These are phyloP conservation scores for Entomophthora muscae DNA, from an alignment of 371 early-diverging fungal species.

Conservation along the genomic window DNA sequence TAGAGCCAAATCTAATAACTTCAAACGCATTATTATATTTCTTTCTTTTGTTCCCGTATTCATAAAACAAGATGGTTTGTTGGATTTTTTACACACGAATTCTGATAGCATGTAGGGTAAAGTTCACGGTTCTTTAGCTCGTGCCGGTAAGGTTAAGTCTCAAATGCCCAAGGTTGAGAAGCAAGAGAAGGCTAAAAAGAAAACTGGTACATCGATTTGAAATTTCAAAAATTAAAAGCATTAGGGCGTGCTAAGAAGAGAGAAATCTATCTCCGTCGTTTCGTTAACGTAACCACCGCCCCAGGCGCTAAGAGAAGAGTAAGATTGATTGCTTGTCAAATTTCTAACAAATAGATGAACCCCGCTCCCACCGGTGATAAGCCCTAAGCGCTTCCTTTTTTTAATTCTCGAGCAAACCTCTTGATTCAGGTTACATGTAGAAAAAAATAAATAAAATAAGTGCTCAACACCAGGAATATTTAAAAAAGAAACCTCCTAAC, in stretches of 20 bases:
- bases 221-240: background rate
- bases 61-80: too few relatives aligned
- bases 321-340: slow-evolving; percentile 10
- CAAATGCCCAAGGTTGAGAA: slow-evolving; percentile 98
- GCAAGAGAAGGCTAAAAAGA: slow-evolving; percentile 92
- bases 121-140: slow-evolving; percentile 99
- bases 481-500: too few relatives aligned
- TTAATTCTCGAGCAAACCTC: too few relatives aligned
- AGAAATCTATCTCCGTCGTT: slow-evolving; percentile 92
- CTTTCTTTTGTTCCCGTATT: too few relatives aligned
- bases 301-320: slow-evolving; percentile 72
- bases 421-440: too few relatives aligned
- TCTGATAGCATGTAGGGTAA: slow-evolving; percentile 93
- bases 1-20: too few relatives aligned
- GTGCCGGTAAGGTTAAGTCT: slow-evolving; percentile 99
- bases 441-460: too few relatives aligned
- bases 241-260: slow-evolving; percentile 96
- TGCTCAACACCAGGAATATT: too few relatives aligned
- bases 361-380: slow-evolving; percentile 28
- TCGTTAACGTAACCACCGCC: slow-evolving; percentile 81
- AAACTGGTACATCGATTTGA: slow-evolving; percentile 33
- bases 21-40: too few relatives aligned
- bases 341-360: slow-evolving; percentile 30
- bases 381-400: too few relatives aligned
- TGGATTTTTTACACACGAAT: too few relatives aligned